These are phyloP conservation scores for Plasmodium coatneyi DNA, from an alignment of 169 alveolate species.

Conservation along the genomic window DNA sequence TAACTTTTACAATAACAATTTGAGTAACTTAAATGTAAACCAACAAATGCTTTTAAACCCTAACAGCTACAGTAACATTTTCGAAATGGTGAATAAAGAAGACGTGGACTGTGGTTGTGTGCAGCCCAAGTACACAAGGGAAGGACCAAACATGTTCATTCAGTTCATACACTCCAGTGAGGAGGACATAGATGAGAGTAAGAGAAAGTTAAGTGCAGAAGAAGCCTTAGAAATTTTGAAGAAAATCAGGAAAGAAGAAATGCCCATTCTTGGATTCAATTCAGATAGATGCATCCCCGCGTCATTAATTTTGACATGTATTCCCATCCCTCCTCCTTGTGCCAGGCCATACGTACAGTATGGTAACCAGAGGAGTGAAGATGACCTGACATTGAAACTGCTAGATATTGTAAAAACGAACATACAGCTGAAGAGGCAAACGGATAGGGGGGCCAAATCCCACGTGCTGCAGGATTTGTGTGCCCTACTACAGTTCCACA, in stretches of 20 bases:
- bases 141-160: conserved; percentile 90
- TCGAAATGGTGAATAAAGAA: conserved; percentile 77
- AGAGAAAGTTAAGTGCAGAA: conserved; percentile 88
- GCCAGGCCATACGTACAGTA: conserved; percentile 98
- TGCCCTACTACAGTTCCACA: conserved; percentile 94
- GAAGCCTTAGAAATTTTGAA: conserved; percentile 92
- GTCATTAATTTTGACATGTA: conserved; percentile 94
- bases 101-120: conserved; percentile 90
- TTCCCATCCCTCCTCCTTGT: conserved; percentile 99
- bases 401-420: conserved; percentile 96
- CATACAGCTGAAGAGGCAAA: conserved; percentile 89
- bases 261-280: conserved; percentile 94
- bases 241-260: conserved; percentile 92
- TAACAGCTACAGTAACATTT: conserved; percentile 45
- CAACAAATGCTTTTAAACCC: conserved; percentile 69
- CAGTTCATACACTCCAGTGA: conserved; percentile 87
- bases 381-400: conserved; percentile 97
- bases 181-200: conserved; percentile 84
- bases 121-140: conserved; percentile 91
- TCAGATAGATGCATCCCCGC: conserved; percentile 95
- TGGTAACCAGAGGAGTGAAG: conserved; percentile 96
- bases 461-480: conserved; percentile 94
- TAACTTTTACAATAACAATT: conserved; percentile 58
- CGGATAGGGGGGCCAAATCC: conserved; percentile 92
- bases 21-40: conserved; percentile 54